A percentile compares a stretch with the other conserved stretches of the same genome.
Conservation (phyloP, 257 asterid species). For the Scutellaria minor region DNA sequence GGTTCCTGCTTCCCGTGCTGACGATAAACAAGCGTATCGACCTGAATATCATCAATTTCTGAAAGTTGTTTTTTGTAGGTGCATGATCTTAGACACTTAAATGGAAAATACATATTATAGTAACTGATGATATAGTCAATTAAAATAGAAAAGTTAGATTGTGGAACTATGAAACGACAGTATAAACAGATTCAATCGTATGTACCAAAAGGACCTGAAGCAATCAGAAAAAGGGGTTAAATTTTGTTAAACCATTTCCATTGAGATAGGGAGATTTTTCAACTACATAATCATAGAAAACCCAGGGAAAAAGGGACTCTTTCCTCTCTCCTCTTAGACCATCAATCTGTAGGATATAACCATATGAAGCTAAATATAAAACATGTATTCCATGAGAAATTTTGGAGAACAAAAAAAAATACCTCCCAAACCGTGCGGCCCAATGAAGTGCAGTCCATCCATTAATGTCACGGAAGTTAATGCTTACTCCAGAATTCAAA, state of each 20-base stretch:
- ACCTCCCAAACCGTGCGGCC: slow-evolving; percentile 99
- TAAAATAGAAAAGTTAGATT: background rate
- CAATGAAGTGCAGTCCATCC: slow-evolving; percentile 99
- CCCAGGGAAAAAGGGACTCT: background rate
- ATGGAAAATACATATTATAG: background rate
- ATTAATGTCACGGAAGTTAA: slow-evolving; percentile 81
- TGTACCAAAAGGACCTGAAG: slow-evolving; percentile 12
- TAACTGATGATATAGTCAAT: background rate
- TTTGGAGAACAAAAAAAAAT: slow-evolving; percentile 29
- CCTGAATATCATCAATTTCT: slow-evolving; percentile 16
- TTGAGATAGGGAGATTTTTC: background rate
- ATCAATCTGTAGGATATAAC: slow-evolving; percentile 7
- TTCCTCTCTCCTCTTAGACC: slow-evolving; percentile 8
- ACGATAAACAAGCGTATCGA: no score
- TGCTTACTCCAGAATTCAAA: slow-evolving; percentile 74
- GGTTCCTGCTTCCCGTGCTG: no score
- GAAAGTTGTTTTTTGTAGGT: slow-evolving; percentile 11
- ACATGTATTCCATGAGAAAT: background rate
- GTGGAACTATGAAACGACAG: background rate
- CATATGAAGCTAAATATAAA: background rate
- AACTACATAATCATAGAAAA: background rate
- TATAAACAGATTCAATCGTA: background rate
- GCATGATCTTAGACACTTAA: background rate
- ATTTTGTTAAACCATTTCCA: background rate
- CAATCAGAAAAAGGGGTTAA: slow-evolving; percentile 20